Percentiles rank a stretch among this genome's conserved stretches.
Conservation (phyloP, 2,329 filamentous ascomycete species). For the Fusarium penzigii region DNA sequence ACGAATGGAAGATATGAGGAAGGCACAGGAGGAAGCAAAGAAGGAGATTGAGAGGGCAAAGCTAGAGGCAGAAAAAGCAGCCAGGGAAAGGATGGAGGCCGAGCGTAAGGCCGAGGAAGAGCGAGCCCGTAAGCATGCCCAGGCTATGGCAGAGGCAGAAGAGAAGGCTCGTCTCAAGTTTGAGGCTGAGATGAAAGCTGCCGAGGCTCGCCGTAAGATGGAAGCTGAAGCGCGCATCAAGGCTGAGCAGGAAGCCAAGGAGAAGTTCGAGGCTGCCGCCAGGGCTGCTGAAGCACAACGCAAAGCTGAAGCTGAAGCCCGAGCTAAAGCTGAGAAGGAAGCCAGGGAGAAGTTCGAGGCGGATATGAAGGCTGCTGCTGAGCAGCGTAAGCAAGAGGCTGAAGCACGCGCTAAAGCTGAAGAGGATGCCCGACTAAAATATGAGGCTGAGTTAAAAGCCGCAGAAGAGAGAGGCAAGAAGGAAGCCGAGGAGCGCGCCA, state of each 20-base stretch:
- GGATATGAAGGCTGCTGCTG: slow-evolving; percentile 24
- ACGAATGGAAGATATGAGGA: slow-evolving; percentile 29
- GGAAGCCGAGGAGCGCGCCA: slow-evolving; percentile 47
- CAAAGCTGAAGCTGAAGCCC: slow-evolving; percentile 21
- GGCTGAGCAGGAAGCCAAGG: slow-evolving; percentile 46
- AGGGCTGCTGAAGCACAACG: slow-evolving; percentile 38
- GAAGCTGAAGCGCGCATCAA: slow-evolving; percentile 47
- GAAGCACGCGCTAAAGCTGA: slow-evolving; percentile 46
- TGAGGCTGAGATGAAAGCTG: slow-evolving; percentile 45
- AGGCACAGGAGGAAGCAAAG: slow-evolving; percentile 30
- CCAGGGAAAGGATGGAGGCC: slow-evolving; percentile 47
- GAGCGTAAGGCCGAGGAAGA: slow-evolving; percentile 29
- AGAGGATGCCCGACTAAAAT: slow-evolving; percentile 47
- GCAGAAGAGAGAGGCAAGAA: slow-evolving; percentile 49
- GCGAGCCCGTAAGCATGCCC: slow-evolving; percentile 45
- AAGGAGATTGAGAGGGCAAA: slow-evolving; percentile 38
- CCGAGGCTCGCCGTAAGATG: slow-evolving; percentile 47
- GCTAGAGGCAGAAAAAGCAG: slow-evolving; percentile 43
- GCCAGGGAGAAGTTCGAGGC: slow-evolving; percentile 2
- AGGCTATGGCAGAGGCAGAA: slow-evolving; percentile 45
- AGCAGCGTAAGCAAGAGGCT: slow-evolving; percentile 43
- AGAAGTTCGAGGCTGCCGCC: slow-evolving; percentile 47
- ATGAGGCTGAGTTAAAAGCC: slow-evolving; percentile 46
- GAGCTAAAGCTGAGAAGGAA: slow-evolving; percentile 13
- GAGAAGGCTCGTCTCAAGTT: slow-evolving; percentile 50